Conservation (phyloP, 1,284 basidiomycete species). For the Sanguinoderma infundibulare region DNA sequence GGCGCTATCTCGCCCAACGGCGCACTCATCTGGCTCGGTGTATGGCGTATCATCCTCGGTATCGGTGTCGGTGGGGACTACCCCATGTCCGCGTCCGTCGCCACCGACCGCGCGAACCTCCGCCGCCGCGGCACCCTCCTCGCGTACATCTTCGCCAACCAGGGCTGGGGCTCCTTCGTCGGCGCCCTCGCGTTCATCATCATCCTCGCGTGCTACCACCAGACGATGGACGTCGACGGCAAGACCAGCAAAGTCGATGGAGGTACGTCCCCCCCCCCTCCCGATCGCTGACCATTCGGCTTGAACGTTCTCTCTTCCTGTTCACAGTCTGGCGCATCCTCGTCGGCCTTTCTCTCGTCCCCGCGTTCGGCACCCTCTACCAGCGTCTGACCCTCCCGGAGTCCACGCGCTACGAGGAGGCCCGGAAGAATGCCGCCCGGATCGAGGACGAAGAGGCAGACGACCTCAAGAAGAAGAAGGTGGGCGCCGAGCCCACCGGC, state of each 20-base stretch:
- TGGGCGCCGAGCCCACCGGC: constrained; percentile 34
- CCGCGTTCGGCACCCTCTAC: constrained; percentile 66
- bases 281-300: neutral
- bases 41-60: constrained; percentile 75
- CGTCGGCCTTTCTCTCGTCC: constrained; percentile 57
- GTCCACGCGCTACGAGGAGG: constrained; percentile 57
- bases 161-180: constrained; percentile 76
- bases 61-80: constrained; percentile 86
- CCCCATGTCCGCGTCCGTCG: constrained; percentile 76
- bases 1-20: constrained; percentile 47
- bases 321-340: constrained; percentile 52
- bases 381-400: constrained; percentile 79
- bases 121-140: constrained; percentile 77
- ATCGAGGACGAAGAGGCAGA: constrained; percentile 38
- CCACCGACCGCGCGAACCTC: constrained; percentile 71
- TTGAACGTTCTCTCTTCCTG: constrained; percentile 33
- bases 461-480: constrained; percentile 45
- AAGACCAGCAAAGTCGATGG: constrained; percentile 70
- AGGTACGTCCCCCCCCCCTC: constrained; percentile 44
- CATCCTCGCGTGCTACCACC: constrained; percentile 71
- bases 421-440: constrained; percentile 40
- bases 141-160: constrained; percentile 76
- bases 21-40: constrained; percentile 61
- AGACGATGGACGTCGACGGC: constrained; percentile 58
- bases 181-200: constrained; percentile 73